Evolutionary conservation across 2,329 filamentous ascomycete species (phyloP).

Genomic region (Sarocladiaceae sp.): DNA sequence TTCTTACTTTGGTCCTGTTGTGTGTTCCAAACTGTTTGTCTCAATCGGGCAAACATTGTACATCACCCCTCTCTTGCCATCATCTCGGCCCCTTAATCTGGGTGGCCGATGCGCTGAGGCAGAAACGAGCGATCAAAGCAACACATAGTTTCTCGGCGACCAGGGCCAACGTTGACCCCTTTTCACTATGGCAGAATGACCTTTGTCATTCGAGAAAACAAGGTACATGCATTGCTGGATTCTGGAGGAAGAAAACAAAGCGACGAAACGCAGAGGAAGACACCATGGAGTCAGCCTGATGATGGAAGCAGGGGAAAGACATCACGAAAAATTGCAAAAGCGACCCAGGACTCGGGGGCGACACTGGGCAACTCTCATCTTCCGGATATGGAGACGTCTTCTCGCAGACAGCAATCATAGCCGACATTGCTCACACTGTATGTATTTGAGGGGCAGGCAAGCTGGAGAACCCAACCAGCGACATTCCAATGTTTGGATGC

Average conservation of each 20-base stretch:
- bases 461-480: no score
- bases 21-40: constrained; percentile 6
- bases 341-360: constrained; percentile 4
- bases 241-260: background rate
- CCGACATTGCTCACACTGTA: background rate
- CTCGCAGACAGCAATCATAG: constrained; percentile 1
- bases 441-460: constrained; percentile 1
- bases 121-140: constrained; percentile 5
- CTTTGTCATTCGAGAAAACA: constrained; percentile 4
- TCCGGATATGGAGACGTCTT: background rate
- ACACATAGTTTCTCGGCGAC: background rate
- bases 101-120: constrained; percentile 1
- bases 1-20: constrained; percentile 20
- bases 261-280: background rate
- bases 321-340: constrained; percentile 12
- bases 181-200: background rate
- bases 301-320: constrained; percentile 8
- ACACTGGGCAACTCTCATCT: background rate
- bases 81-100: no score
- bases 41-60: constrained; percentile 8
- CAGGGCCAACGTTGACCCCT: background rate
- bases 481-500: constrained; percentile 5
- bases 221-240: constrained; percentile 1
- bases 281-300: constrained; percentile 1
- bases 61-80: constrained; percentile 5